Evolutionary conservation across 371 early-diverging fungal genomes (phyloP).

Genomic region (Basidiobolus meristosporus): DNA sequence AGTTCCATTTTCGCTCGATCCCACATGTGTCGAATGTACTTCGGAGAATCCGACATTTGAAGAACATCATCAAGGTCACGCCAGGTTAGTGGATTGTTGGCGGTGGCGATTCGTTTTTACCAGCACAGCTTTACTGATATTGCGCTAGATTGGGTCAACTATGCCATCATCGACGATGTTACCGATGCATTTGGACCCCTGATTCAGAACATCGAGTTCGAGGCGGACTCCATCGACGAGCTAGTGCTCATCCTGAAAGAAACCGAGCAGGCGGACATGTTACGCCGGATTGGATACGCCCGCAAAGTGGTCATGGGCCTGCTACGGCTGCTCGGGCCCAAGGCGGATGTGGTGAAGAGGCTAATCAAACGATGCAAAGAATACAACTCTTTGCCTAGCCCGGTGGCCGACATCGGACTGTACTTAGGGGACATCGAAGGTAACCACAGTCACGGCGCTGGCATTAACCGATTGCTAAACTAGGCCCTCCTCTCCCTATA

Average conservation of each 20-base stretch:
- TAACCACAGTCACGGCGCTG: slow-evolving; percentile 4
- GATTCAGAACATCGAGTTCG: slow-evolving; percentile 56
- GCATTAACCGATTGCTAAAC: neutral
- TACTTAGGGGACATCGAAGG: slow-evolving; percentile 87
- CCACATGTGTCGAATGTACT: slow-evolving; percentile 39
- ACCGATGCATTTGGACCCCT: slow-evolving; percentile 70
- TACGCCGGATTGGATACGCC: slow-evolving; percentile 65
- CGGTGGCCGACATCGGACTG: slow-evolving; percentile 23
- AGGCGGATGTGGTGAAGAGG: slow-evolving; percentile 67
- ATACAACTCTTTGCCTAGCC: slow-evolving; percentile 14
- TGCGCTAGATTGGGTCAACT: slow-evolving; percentile 83
- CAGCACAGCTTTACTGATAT: no score
- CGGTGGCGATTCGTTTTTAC: neutral
- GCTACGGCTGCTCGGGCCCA: slow-evolving; percentile 49
- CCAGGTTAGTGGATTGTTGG: no score
- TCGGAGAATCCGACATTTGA: slow-evolving; percentile 32
- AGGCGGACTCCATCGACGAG: slow-evolving; percentile 84
- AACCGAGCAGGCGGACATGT: slow-evolving; percentile 69
- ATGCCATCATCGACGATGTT: slow-evolving; percentile 73
- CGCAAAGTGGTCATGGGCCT: slow-evolving; percentile 66
- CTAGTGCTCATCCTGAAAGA: slow-evolving; percentile 53
- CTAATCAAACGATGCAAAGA: slow-evolving; percentile 36
- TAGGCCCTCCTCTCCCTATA: neutral
- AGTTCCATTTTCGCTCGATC: slow-evolving; percentile 34
- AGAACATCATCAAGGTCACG: slow-evolving; percentile 34